A percentile compares a stretch with the other conserved stretches of the same genome.
These are phyloP conservation scores for Amniculicola lignicola DNA, from an alignment of 495 filamentous ascomycete genomes.

Conservation along the genomic window DNA sequence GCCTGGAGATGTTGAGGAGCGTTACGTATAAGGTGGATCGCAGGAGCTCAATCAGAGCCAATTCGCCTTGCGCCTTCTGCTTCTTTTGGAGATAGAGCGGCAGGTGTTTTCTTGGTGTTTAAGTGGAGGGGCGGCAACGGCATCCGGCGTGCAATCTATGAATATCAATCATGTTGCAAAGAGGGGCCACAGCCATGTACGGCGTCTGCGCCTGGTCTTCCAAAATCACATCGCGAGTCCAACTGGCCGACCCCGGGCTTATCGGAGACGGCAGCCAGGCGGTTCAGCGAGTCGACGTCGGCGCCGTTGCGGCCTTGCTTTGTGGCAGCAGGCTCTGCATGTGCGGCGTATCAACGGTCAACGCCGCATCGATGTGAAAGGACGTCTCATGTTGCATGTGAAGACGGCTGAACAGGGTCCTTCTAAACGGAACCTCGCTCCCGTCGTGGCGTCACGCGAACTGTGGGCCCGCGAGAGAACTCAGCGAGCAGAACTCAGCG, in stretches of 20 bases:
- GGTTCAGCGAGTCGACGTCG: not conserved
- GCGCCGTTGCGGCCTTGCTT: not conserved
- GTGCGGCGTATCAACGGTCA: slow-evolving; percentile 5
- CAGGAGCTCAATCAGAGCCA: too few species aligned
- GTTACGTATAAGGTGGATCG: too few species aligned
- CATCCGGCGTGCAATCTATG: too few species aligned
- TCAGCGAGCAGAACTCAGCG: not conserved
- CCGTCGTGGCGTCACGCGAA: slow-evolving; percentile 4
- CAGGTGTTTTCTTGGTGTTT: too few species aligned
- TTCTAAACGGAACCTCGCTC: not conserved
- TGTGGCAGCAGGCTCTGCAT: not conserved
- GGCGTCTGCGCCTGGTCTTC: slow-evolving; percentile 10
- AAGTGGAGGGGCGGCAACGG: too few species aligned
- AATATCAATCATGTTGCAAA: too few species aligned
- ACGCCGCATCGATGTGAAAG: slow-evolving; percentile 2
- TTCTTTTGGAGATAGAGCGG: too few species aligned
- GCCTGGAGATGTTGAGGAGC: too few species aligned
- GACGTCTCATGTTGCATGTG: not conserved
- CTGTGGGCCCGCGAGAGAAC: not conserved
- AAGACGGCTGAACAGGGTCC: not conserved
- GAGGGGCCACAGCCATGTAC: slow-evolving; percentile 15
- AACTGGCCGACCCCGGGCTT: slow-evolving; percentile 10
- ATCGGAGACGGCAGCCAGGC: not conserved
- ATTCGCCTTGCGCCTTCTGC: too few species aligned
- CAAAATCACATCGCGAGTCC: not conserved